phyloP scores from a whole-genome alignment of 257 asterid species.

The Solanum etuberosum region DNA sequence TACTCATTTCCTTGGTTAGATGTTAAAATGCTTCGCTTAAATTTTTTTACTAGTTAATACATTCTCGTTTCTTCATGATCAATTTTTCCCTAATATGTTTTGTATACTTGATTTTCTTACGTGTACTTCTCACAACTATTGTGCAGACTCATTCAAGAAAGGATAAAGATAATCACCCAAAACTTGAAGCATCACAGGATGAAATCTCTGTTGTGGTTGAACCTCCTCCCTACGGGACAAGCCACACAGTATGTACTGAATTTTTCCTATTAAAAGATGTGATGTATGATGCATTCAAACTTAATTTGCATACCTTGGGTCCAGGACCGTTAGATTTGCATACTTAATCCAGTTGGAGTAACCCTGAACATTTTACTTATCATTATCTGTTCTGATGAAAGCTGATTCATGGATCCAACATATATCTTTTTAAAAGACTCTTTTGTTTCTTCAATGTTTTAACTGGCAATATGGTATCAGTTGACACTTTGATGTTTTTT shows the following conservation, averaged over 20 bases:
- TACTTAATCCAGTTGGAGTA: not conserved
- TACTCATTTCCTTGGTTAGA: not conserved
- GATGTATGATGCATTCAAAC: not conserved
- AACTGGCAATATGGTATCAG: not conserved
- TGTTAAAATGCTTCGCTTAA: not conserved
- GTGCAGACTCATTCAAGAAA: constrained; percentile 84
- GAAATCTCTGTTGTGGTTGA: constrained; percentile 41
- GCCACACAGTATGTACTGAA: constrained; percentile 45
- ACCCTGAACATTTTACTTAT: not conserved
- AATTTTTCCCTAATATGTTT: not conserved
- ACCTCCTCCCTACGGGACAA: constrained; percentile 77
- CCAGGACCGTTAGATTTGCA: not conserved
- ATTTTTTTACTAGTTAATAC: not conserved
- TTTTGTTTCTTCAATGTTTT: not conserved
- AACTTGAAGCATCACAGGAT: constrained; percentile 30
- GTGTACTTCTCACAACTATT: constrained; percentile 8
- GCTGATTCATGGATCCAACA: not conserved
- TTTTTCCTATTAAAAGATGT: not conserved
- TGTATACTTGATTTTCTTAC: not conserved
- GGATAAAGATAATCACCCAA: constrained; percentile 23
- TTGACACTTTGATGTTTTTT: not conserved
- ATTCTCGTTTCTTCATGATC: not conserved
- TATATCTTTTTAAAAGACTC: not conserved
- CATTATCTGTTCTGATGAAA: not conserved
- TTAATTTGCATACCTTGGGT: not conserved